phyloP scores from a whole-genome alignment of 805 yeast species.

The Ogataea methanolica region DNA sequence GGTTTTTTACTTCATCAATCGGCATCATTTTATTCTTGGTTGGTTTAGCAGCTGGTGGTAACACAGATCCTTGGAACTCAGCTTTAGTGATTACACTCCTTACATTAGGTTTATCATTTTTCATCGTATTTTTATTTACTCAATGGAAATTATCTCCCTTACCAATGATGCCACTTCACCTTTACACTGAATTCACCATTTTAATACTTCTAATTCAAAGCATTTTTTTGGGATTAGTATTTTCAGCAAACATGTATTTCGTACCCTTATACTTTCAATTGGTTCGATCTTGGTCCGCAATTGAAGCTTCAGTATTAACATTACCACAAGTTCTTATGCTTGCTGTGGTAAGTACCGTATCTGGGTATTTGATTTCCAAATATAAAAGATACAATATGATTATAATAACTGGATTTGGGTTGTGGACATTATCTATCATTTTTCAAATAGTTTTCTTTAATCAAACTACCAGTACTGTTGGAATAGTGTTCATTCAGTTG shows the following conservation, averaged over 20 bases:
- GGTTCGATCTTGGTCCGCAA: slow-evolving; percentile 36
- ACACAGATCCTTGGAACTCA: slow-evolving; percentile 51
- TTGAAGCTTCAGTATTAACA: slow-evolving; percentile 37
- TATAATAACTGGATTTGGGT: slow-evolving; percentile 36
- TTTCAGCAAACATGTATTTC: slow-evolving; percentile 42
- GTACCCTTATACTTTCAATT: slow-evolving; percentile 46
- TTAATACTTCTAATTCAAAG: slow-evolving; percentile 34
- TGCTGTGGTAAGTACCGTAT: slow-evolving; percentile 36
- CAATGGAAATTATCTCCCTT: slow-evolving; percentile 46
- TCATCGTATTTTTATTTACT: slow-evolving; percentile 40
- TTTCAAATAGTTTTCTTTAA: slow-evolving; percentile 32
- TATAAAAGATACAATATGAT: slow-evolving; percentile 40
- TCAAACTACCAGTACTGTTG: slow-evolving; percentile 29
- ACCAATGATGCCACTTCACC: slow-evolving; percentile 51
- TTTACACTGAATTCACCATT: slow-evolving; percentile 35
- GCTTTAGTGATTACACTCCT: slow-evolving; percentile 37
- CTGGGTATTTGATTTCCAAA: slow-evolving; percentile 42
- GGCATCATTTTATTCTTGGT: slow-evolving; percentile 46
- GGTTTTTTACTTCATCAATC: slow-evolving; percentile 44
- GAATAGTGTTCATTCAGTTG: slow-evolving; percentile 31
- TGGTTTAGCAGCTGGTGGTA: slow-evolving; percentile 62
- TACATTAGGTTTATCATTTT: slow-evolving; percentile 37
- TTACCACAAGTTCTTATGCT: slow-evolving; percentile 42
- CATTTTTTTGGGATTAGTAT: slow-evolving; percentile 46
- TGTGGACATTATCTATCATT: slow-evolving; percentile 40